phyloP scores from a whole-genome alignment of 345 rosid species.

The Linum trigynum region DNA sequence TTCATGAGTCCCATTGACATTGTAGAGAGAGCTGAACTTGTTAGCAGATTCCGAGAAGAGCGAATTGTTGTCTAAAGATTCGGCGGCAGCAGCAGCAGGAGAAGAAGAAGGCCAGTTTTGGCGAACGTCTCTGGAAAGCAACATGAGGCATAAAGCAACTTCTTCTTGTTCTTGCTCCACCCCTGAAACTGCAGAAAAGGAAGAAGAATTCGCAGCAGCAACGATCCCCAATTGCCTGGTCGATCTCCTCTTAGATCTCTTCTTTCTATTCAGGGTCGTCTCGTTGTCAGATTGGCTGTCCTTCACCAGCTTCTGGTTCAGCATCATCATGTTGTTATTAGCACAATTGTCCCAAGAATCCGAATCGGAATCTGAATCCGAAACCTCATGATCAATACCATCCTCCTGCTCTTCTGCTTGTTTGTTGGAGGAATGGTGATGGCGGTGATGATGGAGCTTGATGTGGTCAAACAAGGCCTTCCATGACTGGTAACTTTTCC shows the following conservation, averaged over 20 bases:
- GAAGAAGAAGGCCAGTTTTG: not conserved
- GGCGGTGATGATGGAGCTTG: not conserved
- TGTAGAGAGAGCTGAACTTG: no score
- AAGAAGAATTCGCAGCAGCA: conserved; percentile 23
- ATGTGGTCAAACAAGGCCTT: not conserved
- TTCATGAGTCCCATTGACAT: no score
- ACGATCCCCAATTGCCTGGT: not conserved
- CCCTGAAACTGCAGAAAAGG: conserved; percentile 42
- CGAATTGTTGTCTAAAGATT: conserved; percentile 32
- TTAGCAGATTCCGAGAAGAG: no score
- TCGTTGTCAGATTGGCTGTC: not conserved
- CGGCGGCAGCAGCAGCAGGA: conserved; percentile 19
- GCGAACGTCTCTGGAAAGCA: conserved; percentile 50
- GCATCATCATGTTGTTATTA: not conserved
- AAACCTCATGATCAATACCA: not conserved
- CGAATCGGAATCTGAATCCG: conserved; percentile 20
- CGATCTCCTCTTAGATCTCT: conserved; percentile 31
- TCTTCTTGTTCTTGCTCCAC: conserved; percentile 51
- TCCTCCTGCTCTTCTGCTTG: conserved; percentile 12
- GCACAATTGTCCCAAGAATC: conserved; percentile 2
- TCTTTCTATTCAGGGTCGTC: conserved; percentile 11
- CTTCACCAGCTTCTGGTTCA: not conserved
- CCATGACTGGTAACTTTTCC: not conserved
- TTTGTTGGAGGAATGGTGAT: not conserved
- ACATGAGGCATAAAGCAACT: conserved; percentile 51